Evolutionary conservation across 768 basidiomycete species (phyloP), one percentile per base, ranked within the genome.

Genomic region (Boletus subcaerulescens): DNA sequence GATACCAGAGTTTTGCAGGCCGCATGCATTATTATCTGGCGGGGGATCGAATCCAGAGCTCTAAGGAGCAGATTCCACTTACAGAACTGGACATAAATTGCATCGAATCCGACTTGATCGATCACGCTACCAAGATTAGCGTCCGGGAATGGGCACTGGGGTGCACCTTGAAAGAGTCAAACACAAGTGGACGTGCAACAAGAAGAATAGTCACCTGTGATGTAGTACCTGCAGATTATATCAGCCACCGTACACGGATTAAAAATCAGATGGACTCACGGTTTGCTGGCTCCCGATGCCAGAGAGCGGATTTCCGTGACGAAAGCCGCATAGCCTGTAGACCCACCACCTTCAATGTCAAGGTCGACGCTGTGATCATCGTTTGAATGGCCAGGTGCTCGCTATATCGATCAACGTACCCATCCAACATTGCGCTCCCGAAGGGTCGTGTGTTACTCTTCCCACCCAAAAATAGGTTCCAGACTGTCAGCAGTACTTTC

Each of bases 21-120:
- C 75, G 48, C 78, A 78, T 3, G 53, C 58, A 60, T 79, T 78
- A 61, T 80, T 75, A 57, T 80, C 77, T 77, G 29, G 14, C 5
- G 13, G 39, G 31, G 14, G 24, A 22, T 52, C 26, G 42, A 39
- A 39, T 20, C 7, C 7, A 20, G 52, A 17, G 14, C 9, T 40
- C 39, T 4, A 18, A 26, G 29, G 51, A 48, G 24, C 47, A 42
- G 22, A 18, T 31, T 26, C 35, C 31, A 38, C 55, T 53, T 33
- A 57, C 80, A 82, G 66, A 89, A 86, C 65, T 87, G 87, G 35
- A 89, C 86, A 63, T 87, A 89, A 55, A 90, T 72, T 2, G 85
- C 86, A 70, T 90, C 88, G 58, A 89, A 90, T 5, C 66, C 76
- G 12, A 81, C 86, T 1, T 75, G 61, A 61, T 87, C 81, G 51